phyloP scores from a whole-genome alignment of 768 basidiomycete genomes.

The Boletus rubescentipes region DNA sequence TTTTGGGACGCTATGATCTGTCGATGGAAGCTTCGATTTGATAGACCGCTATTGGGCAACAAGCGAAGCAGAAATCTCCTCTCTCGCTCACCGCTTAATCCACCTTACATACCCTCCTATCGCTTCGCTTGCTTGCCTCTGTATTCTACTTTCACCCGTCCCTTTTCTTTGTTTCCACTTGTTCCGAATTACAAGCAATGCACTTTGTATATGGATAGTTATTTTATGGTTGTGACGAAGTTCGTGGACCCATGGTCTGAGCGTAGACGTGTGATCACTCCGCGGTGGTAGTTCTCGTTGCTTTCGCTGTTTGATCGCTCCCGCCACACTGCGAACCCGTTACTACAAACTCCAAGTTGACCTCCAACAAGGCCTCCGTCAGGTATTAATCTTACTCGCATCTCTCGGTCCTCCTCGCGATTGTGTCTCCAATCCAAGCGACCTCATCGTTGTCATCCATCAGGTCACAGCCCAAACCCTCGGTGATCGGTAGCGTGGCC shows the following conservation, averaged over 20 bases:
- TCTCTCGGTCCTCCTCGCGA: too few relatives aligned
- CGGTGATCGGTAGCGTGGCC: slow-evolving; percentile 63
- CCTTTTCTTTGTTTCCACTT: slow-evolving; percentile 1
- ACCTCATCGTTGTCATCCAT: too few relatives aligned
- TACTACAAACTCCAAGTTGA: too few relatives aligned
- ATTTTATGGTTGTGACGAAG: background rate
- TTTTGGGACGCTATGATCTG: slow-evolving; percentile 20
- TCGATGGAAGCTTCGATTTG: slow-evolving; percentile 19
- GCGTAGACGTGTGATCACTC: too few relatives aligned
- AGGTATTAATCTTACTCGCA: too few relatives aligned
- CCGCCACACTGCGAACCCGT: too few relatives aligned
- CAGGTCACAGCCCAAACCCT: background rate
- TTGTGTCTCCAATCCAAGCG: background rate
- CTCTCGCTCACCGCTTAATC: slow-evolving; percentile 12
- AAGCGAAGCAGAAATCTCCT: slow-evolving; percentile 21
- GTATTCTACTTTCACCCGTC: slow-evolving; percentile 25
- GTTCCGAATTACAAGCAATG: slow-evolving; percentile 20
- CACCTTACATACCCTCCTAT: slow-evolving; percentile 28
- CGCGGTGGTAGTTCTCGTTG: too few relatives aligned
- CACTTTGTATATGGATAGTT: slow-evolving; percentile 21
- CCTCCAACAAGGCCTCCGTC: too few relatives aligned
- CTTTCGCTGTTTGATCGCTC: too few relatives aligned
- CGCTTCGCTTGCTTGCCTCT: slow-evolving; percentile 24
- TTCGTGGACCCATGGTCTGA: too few relatives aligned
- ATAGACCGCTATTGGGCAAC: slow-evolving; percentile 30